Conservation (phyloP, 1,284 basidiomycete species). For the Inonotus obliquus region DNA sequence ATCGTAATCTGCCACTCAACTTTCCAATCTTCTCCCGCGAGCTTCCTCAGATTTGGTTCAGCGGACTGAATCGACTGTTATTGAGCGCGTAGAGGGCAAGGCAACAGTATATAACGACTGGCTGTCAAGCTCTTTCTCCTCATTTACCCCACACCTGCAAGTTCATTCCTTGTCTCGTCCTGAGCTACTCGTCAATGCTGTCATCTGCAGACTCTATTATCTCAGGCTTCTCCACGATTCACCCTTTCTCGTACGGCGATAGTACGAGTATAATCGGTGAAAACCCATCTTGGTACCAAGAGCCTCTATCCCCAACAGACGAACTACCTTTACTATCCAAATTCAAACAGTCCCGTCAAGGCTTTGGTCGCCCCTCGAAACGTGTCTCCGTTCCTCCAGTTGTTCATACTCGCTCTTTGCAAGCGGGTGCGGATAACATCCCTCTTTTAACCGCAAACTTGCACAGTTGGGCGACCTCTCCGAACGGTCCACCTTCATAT, state of each 20-base stretch:
- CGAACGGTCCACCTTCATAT: neutral
- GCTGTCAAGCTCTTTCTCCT: neutral
- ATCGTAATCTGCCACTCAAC: neutral
- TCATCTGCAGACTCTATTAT: neutral
- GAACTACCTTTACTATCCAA: neutral
- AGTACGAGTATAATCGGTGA: neutral
- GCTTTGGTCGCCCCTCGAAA: neutral
- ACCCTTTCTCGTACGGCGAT: neutral
- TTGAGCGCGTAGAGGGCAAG: neutral
- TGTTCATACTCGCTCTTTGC: neutral
- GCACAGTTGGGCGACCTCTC: constrained; percentile 12
- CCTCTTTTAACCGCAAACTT: constrained; percentile 8
- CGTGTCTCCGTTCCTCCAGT: constrained; percentile 1
- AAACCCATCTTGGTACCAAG: neutral
- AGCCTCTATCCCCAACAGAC: neutral
- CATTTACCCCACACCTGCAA: neutral
- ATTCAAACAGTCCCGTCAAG: neutral
- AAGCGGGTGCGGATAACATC: neutral
- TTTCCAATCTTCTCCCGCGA: neutral
- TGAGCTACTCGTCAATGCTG: neutral
- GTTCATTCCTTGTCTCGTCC: neutral
- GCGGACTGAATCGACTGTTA: neutral
- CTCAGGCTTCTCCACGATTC: neutral
- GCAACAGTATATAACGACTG: neutral
- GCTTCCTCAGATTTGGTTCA: neutral